Percentiles rank a stretch among this genome's conserved stretches.
Evolutionary conservation across 129 eudicot species (phyloP).

Genomic region (Chrysanthemum lavandulifolium): DNA sequence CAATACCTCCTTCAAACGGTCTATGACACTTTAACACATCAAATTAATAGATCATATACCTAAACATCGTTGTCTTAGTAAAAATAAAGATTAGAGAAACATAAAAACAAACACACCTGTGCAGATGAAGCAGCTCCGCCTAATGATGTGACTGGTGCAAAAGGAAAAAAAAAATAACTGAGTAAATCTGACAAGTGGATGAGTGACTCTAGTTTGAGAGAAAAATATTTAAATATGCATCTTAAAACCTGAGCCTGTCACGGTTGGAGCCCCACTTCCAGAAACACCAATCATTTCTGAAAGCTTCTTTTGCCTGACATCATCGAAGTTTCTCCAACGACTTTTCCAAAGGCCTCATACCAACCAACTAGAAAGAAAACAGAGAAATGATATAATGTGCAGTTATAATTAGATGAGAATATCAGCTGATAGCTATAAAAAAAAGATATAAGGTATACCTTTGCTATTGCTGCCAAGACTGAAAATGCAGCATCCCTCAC

Average conservation of each 20-base stretch:
- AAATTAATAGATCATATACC: no score
- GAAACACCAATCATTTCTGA: slow-evolving; percentile 95
- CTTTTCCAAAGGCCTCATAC: slow-evolving; percentile 98
- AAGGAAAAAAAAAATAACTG: not conserved
- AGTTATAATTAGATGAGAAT: not conserved
- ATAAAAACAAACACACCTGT: slow-evolving; percentile 48
- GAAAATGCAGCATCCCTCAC: slow-evolving; percentile 99
- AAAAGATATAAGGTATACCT: slow-evolving; percentile 42
- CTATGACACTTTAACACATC: not conserved
- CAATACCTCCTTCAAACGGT: not conserved
- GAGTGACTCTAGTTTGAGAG: not conserved
- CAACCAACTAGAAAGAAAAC: slow-evolving; percentile 62
- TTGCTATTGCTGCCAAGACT: slow-evolving; percentile 91
- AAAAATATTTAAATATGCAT: slow-evolving; percentile 7
- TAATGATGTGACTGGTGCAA: slow-evolving; percentile 46
- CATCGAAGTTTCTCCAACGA: slow-evolving; percentile 97
- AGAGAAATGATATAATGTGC: not conserved
- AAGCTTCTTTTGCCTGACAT: slow-evolving; percentile 86
- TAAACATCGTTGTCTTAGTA: not conserved
- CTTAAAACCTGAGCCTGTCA: slow-evolving; percentile 57
- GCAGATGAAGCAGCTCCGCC: slow-evolving; percentile 52
- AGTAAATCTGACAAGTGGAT: slow-evolving; percentile 3
- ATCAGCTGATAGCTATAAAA: not conserved
- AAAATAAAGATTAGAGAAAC: slow-evolving; percentile 1
- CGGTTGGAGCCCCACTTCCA: slow-evolving; percentile 56